Conservation (phyloP, 805 yeast species). For the Nakazawaea holstii region DNA sequence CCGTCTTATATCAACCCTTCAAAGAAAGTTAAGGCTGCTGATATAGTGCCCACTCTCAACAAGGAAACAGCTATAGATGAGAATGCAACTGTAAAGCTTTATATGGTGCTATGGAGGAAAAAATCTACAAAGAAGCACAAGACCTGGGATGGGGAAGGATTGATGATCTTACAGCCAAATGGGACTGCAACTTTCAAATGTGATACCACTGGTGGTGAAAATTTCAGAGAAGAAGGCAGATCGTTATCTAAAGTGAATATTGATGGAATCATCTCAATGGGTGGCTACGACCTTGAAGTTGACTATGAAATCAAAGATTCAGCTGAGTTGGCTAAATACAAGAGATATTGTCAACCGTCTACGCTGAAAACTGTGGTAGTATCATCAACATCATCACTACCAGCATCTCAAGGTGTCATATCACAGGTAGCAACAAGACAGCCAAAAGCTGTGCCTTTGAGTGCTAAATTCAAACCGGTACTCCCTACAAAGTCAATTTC, state of each 20-base stretch:
- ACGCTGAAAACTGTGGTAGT: neutral
- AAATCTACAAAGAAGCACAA: constrained; percentile 73
- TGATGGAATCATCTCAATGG: constrained; percentile 43
- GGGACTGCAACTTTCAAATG: constrained; percentile 24
- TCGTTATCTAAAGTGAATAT: constrained; percentile 9
- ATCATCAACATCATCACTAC: neutral
- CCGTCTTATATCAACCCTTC: neutral
- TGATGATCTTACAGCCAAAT: constrained; percentile 29
- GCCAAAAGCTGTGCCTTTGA: neutral
- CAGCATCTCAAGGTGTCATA: neutral
- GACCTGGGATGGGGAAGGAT: constrained; percentile 94
- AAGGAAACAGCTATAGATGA: neutral
- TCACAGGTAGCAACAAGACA: neutral
- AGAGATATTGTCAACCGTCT: neutral
- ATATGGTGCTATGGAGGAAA: constrained; percentile 62
- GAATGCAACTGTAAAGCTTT: constrained; percentile 8
- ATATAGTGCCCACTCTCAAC: neutral
- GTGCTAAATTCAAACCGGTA: constrained; percentile 8
- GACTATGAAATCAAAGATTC: constrained; percentile 37
- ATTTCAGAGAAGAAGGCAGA: constrained; percentile 15
- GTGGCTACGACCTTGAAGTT: constrained; percentile 57
- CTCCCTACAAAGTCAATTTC: neutral
- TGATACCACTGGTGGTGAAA: constrained; percentile 23
- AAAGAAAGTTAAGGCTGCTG: neutral
- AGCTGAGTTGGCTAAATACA: constrained; percentile 16